Evolutionary conservation across 1,284 basidiomycete genomes (phyloP), one percentile per base, ranked within the genome.

Genomic region (Moesziomyces sp.): DNA sequence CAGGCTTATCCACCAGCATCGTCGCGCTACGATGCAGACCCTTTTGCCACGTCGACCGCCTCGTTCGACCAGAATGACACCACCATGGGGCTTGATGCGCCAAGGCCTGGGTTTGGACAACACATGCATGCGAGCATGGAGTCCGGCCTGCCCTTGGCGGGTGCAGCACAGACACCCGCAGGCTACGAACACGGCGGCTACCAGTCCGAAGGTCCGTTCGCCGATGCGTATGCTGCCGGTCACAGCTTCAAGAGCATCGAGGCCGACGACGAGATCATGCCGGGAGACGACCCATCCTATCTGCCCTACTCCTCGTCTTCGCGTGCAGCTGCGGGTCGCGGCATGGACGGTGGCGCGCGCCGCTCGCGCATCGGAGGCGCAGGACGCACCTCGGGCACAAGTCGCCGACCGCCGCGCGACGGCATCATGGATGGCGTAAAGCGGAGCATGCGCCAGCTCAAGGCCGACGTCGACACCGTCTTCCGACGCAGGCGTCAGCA

Each of bases 201-300:
- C 44, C 35, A 45, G 4, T 38, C 62, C 19, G 60, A 74, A 24
- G 67, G 76, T 18, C 77, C 79, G 13, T 81, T 78, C 35, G 66
- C 75, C 28, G 74, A 80, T 53, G 52, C 72, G n/a, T 78, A 80
- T 52, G 71, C 76, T 10, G 59, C 76, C 11, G 38, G 62, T 13
- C 24, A 72, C 44, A 60, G 69, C 64, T 72, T 62, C 75, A 83
- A 83, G 64, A 75, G 60, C 51, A 83, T 83, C 48, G 80, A 81
- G 61, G 82, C 82, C 1, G 82, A 83, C 60, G 82, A 83, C 46
- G 78, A 80, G 16, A 55, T 71, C 13, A 53, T 63, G 5, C 63
- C 74, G 19, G 57, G 67, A 48, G 63, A 67, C 28, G 66, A 64
- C 16, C 44, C 51, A 21, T 63, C 60, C 21, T 74, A 62, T 21